These are phyloP conservation scores for Ascochyta pisi DNA, from an alignment of 2,329 filamentous ascomycete species.

Conservation along the genomic window DNA sequence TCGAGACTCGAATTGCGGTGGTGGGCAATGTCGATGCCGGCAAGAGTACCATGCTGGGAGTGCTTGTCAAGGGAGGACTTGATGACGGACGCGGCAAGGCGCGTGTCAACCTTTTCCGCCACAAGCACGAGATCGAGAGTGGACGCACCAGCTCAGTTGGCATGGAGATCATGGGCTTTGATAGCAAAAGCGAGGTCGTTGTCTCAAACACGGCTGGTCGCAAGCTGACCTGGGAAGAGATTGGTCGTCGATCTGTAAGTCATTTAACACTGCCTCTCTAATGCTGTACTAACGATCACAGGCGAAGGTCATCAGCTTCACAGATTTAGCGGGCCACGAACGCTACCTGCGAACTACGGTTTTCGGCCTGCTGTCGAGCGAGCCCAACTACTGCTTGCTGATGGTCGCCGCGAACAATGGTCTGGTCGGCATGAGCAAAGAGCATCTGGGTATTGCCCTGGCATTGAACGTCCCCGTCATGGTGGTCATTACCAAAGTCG, in stretches of 20 bases:
- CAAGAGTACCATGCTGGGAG: conserved; percentile 94
- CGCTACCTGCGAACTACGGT: conserved; percentile 94
- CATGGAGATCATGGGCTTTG: conserved; percentile 97
- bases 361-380: conserved; percentile 91
- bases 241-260: conserved; percentile 80
- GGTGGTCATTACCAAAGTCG: conserved; percentile 97
- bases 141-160: conserved; percentile 95
- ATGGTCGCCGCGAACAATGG: conserved; percentile 99
- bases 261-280: neutral
- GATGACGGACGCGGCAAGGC: conserved; percentile 95
- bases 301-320: conserved; percentile 96
- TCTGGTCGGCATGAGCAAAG: conserved; percentile 96
- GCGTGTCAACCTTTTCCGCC: conserved; percentile 92
- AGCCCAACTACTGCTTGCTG: conserved; percentile 94
- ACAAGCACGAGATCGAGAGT: conserved; percentile 97
- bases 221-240: conserved; percentile 95
- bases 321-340: conserved; percentile 94
- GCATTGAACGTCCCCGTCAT: conserved; percentile 97
- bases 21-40: conserved; percentile 98
- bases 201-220: conserved; percentile 82
- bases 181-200: conserved; percentile 83
- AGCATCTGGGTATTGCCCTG: conserved; percentile 92
- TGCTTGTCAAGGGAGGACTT: conserved; percentile 91
- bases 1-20: conserved; percentile 94
- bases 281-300: conserved; percentile 28